These are phyloP conservation scores for Catenaria anguillulae DNA, from an alignment of 371 early-diverging fungal species.

Conservation along the genomic window DNA sequence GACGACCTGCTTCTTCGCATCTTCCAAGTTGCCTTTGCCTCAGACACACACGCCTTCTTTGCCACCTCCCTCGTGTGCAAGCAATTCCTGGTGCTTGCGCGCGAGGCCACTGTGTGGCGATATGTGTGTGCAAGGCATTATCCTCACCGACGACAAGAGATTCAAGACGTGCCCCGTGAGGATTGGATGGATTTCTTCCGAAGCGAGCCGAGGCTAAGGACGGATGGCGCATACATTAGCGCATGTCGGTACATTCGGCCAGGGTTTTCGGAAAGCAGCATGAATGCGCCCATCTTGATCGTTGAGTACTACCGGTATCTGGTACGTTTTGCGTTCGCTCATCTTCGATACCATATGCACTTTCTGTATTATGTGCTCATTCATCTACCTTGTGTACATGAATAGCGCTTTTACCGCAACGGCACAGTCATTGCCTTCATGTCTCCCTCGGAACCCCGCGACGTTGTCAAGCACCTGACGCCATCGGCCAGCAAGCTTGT, in stretches of 20 bases:
- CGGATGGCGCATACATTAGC: constrained; percentile 1
- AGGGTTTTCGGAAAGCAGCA: neutral
- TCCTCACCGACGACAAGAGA: no score
- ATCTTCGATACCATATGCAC: neutral
- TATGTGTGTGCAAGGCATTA: neutral
- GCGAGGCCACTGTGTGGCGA: constrained; percentile 1
- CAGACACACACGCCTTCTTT: neutral
- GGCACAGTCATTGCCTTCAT: neutral
- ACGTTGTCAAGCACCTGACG: neutral
- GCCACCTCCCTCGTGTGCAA: neutral
- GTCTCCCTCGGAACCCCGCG: neutral
- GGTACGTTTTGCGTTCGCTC: neutral
- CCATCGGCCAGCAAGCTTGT: neutral
- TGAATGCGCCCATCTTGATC: neutral
- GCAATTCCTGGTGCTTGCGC: neutral
- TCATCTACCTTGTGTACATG: no score
- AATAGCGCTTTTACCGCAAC: constrained; percentile 2
- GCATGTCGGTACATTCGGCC: constrained; percentile 1
- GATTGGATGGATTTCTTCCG: constrained; percentile 1
- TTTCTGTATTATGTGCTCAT: neutral
- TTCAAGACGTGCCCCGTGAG: neutral
- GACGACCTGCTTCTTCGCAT: neutral
- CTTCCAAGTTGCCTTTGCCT: neutral
- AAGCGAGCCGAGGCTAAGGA: neutral
- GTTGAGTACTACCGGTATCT: constrained; percentile 6